Evolutionary conservation across 2,329 filamentous ascomycete species (phyloP).

Genomic region (Neurospora sp.): DNA sequence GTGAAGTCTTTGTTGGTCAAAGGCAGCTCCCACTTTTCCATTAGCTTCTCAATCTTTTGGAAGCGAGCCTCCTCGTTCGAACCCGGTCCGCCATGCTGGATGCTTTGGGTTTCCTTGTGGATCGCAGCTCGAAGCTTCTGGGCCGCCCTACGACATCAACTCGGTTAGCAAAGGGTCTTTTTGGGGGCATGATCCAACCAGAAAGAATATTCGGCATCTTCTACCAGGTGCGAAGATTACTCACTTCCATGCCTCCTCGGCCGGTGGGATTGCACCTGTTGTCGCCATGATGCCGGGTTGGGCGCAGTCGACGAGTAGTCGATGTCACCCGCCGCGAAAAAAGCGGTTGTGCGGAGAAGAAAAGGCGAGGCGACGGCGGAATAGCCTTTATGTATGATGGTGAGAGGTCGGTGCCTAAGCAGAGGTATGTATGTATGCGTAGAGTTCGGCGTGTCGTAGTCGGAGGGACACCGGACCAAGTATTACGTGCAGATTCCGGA

Average conservation of each 20-base stretch:
- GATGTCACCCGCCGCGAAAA: conserved; percentile 3
- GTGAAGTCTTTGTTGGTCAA: background rate
- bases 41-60: conserved; percentile 31
- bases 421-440: background rate
- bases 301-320: background rate
- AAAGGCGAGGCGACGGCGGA: background rate
- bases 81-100: conserved; percentile 26
- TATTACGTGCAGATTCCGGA: background rate
- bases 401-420: background rate
- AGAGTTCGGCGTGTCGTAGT: background rate
- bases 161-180: conserved; percentile 10
- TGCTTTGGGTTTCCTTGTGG: conserved; percentile 32
- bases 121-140: conserved; percentile 34
- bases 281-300: background rate
- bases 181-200: background rate
- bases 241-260: conserved; percentile 16
- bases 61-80: conserved; percentile 28
- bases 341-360: background rate
- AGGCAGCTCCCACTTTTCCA: conserved; percentile 29
- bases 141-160: conserved; percentile 25
- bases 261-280: conserved; percentile 5
- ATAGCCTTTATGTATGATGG: background rate
- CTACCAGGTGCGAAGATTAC: background rate
- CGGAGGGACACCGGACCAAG: background rate
- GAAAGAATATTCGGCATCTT: background rate